Percentiles rank a stretch among this genome's conserved stretches.
Conservation (phyloP, 768 basidiomycete genomes). For the Pleurotus djamor region DNA sequence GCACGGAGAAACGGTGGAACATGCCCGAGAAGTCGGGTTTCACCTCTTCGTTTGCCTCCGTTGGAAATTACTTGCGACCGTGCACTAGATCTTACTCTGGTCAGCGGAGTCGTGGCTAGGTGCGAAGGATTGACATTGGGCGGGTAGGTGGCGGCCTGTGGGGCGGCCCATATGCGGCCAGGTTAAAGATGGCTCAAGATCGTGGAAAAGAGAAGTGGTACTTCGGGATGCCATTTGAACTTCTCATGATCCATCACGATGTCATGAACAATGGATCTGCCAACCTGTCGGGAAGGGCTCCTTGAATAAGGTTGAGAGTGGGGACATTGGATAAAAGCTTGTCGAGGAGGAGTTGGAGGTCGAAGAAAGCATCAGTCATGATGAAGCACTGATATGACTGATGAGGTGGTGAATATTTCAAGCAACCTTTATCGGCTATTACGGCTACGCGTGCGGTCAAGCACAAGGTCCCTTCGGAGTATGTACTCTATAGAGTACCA, state of each 20-base stretch:
- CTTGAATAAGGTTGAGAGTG: no score
- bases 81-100: not conserved
- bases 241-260: no score
- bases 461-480: not conserved
- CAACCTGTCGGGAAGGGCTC: no score
- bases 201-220: no score
- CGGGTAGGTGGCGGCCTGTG: no score
- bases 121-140: not conserved
- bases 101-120: not conserved
- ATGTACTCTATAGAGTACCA: no score
- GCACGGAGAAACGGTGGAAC: not conserved
- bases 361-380: not conserved
- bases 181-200: no score
- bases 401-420: not conserved
- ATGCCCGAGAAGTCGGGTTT: not conserved
- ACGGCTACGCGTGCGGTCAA: not conserved
- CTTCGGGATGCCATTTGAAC: no score
- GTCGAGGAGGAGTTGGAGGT: no score
- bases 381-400: not conserved
- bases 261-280: no score
- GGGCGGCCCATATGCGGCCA: no score
- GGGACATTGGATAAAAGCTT: no score
- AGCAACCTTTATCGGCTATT: not conserved
- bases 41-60: not conserved
- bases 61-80: not conserved